phyloP scores from a whole-genome alignment of 2,329 filamentous ascomycete species.

The Xylaria polymorpha region DNA sequence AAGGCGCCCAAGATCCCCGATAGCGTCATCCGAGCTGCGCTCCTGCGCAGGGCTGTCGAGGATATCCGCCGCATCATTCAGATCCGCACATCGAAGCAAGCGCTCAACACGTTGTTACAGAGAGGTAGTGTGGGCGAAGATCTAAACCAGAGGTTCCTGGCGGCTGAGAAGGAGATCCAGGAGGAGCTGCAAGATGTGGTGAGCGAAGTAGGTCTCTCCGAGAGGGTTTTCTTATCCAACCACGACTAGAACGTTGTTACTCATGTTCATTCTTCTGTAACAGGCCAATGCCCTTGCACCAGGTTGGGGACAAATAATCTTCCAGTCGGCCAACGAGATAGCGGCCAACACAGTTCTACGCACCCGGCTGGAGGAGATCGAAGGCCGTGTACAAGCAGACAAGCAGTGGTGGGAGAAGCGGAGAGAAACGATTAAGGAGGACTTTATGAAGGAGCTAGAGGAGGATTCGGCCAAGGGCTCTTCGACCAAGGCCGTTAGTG shows the following conservation, averaged over 20 bases:
- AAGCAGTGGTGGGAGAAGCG: slow-evolving; percentile 94
- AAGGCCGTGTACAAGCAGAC: slow-evolving; percentile 76
- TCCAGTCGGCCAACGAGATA: slow-evolving; percentile 98
- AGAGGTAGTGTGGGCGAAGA: slow-evolving; percentile 95
- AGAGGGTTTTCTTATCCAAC: not conserved
- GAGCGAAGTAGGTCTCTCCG: slow-evolving; percentile 73
- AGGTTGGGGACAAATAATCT: slow-evolving; percentile 93
- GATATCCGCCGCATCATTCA: slow-evolving; percentile 93
- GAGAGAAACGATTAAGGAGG: slow-evolving; percentile 75
- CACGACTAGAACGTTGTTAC: not conserved
- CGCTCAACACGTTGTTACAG: slow-evolving; percentile 84
- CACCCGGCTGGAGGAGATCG: slow-evolving; percentile 79
- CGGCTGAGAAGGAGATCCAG: slow-evolving; percentile 97
- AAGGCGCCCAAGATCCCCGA: slow-evolving; percentile 81
- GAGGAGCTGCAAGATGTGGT: slow-evolving; percentile 95
- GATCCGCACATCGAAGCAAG: slow-evolving; percentile 87
- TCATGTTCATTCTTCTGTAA: slow-evolving; percentile 14
- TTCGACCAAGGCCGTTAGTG: slow-evolving; percentile 60
- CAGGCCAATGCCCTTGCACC: slow-evolving; percentile 91
- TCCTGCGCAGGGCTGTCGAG: slow-evolving; percentile 88
- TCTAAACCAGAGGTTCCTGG: slow-evolving; percentile 89
- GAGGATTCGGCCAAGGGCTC: slow-evolving; percentile 58
- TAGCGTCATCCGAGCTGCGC: slow-evolving; percentile 85
- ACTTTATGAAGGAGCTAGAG: slow-evolving; percentile 88
- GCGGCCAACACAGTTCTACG: slow-evolving; percentile 84